Conservation (phyloP, 352 stramenopile genomes). For the Phytopythium aichiense region DNA sequence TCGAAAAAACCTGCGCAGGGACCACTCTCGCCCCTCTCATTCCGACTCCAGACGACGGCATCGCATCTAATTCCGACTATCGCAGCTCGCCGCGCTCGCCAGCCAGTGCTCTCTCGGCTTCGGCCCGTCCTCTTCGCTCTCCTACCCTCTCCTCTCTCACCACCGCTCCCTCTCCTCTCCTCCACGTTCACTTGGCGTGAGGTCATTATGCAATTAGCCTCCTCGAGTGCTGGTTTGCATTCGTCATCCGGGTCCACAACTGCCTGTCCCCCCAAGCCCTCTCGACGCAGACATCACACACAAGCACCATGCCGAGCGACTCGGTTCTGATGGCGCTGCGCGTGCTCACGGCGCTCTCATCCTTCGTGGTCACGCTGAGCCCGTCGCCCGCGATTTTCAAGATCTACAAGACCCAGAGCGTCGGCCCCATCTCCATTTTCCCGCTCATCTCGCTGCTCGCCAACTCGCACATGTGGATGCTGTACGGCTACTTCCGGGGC, state of each 20-base stretch:
- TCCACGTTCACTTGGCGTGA: neutral
- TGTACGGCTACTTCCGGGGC: constrained; percentile 42
- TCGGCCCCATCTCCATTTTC: constrained; percentile 32
- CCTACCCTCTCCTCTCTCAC: neutral
- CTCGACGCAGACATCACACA: no score
- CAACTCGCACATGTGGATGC: constrained; percentile 38
- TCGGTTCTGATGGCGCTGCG: constrained; percentile 8
- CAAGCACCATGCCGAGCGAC: constrained; percentile 4
- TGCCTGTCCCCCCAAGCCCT: neutral
- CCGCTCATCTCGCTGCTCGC: constrained; percentile 35
- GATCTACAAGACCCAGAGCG: constrained; percentile 30
- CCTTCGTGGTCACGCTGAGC: constrained; percentile 31
- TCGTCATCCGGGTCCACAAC: neutral
- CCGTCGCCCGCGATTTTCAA: constrained; percentile 30
- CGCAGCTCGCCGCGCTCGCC: neutral
- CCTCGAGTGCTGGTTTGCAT: constrained; percentile 6
- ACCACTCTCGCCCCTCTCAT: neutral
- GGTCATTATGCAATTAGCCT: constrained; percentile 7
- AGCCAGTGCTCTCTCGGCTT: neutral
- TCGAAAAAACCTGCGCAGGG: neutral
- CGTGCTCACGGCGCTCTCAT: constrained; percentile 28
- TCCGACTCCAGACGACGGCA: neutral
- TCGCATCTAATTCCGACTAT: neutral
- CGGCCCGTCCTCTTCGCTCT: neutral
- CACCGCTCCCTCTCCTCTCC: neutral